phyloP scores from a whole-genome alignment of 1,284 basidiomycete species.

The Fomitopsis betulina region DNA sequence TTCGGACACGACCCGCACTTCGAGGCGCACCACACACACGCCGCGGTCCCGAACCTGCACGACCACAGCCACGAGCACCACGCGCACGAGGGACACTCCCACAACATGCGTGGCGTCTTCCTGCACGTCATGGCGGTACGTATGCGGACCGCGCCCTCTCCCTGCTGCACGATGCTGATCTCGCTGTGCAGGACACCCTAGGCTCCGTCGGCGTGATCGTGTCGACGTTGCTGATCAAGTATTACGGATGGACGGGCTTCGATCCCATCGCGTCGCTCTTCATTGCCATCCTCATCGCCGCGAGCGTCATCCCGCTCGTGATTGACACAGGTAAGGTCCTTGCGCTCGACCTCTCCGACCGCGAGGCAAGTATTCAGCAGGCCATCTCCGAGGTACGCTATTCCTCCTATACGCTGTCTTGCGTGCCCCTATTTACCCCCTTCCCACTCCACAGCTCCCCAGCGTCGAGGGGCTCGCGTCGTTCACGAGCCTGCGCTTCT shows the following conservation, averaged over 20 bases:
- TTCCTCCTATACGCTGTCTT: not conserved
- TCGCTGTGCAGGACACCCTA: conserved; percentile 63
- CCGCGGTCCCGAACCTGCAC: conserved; percentile 43
- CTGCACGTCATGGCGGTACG: conserved; percentile 83
- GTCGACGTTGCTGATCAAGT: conserved; percentile 92
- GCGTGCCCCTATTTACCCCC: not conserved
- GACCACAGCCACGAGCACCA: conserved; percentile 49
- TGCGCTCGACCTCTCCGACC: conserved; percentile 78
- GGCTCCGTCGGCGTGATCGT: conserved; percentile 99
- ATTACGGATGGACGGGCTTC: conserved; percentile 99
- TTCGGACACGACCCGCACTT: conserved; percentile 62
- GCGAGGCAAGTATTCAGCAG: conserved; percentile 59
- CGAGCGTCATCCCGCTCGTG: conserved; percentile 92
- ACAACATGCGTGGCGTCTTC: conserved; percentile 99
- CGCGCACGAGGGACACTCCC: conserved; percentile 80
- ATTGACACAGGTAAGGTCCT: conserved; percentile 90
- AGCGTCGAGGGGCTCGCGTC: conserved; percentile 76
- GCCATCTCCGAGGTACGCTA: conserved; percentile 74
- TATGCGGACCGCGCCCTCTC: not conserved
- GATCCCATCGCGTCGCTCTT: conserved; percentile 98
- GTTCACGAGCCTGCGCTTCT: conserved; percentile 84
- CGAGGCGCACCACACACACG: conserved; percentile 42
- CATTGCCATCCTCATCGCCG: conserved; percentile 93
- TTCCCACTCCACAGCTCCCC: conserved; percentile 37
- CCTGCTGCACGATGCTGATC: not conserved